Base-by-base conservation (phyloP, 2,329 filamentous ascomycete genomes). In the Calycina herbarum region DNA sequence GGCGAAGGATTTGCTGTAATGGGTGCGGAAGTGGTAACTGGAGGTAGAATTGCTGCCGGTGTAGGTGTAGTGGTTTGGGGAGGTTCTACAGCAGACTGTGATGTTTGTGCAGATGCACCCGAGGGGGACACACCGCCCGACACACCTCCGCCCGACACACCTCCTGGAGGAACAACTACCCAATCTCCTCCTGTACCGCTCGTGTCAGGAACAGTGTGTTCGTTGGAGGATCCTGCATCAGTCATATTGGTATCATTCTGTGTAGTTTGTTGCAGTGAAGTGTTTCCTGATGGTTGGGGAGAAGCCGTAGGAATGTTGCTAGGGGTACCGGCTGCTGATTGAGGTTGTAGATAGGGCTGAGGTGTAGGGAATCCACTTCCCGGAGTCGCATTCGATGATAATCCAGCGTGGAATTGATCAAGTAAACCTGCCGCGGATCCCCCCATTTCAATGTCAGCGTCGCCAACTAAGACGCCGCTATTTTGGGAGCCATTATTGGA, bases 111-210 rank as follows among this genome's bases (percentile, higher is more conserved):
- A 27, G 66, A 57, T 15, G 45, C 59, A 64, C 17, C 20, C 13
- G 71, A 75, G 48, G 76, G 75, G 56, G 78, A 70, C 7, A 48
- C 27, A 35, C 59, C 59, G 15, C 40, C 45, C 57, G 78, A 70
- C 7, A 48, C 27, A 35, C 59, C 59, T 17, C 40, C 45, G 15
- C 40, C 45, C 57, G 78, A 70, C 7, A 48, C 27, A 35, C 59
- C 59, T 17, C 40, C 45, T 69, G 90, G 89, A 64, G 88, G 86
- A 35, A 93, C 86, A 65, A 93, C 88, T 3, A 93, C 88, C 90
- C 90, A 93, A 69, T 93, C 91, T 35, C 85, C 88, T 35, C 85
- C 88, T 31, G 85, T 82, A 64, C 85, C 80, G 51, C 80, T 77
- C 57, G 78, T 77, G 48, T 79, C 73, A 5, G 74, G 38, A 15